These are phyloP conservation scores for Lecanicillium sp. DNA, from an alignment of 2,329 filamentous ascomycete species.

Conservation along the genomic window DNA sequence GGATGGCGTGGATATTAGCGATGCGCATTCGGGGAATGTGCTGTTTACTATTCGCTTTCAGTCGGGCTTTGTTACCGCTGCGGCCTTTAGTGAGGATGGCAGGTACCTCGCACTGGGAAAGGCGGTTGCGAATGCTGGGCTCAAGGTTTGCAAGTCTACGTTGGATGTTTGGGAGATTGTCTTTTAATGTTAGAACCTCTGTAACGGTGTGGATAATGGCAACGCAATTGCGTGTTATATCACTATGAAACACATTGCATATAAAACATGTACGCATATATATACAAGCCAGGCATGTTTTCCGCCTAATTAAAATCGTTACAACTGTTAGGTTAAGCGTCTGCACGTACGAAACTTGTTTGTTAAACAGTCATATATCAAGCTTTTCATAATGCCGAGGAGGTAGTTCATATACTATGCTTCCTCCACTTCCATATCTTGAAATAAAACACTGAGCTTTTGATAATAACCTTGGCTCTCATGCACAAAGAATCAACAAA, in stretches of 20 bases:
- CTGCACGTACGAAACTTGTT: no score
- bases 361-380: conserved; percentile 18
- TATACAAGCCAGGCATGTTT: no score
- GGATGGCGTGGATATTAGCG: conserved; percentile 25
- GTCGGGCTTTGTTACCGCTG: conserved; percentile 21
- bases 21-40: conserved; percentile 23
- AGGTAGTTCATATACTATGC: background rate
- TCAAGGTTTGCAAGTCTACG: conserved; percentile 16
- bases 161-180: conserved; percentile 20
- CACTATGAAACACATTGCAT: no score
- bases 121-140: conserved; percentile 15
- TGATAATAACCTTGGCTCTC: no score
- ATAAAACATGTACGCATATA: background rate
- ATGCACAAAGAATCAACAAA: no score
- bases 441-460: no score
- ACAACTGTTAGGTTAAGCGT: no score
- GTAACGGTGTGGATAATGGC: background rate
- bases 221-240: no score
- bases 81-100: conserved; percentile 22
- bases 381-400: background rate
- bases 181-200: conserved; percentile 11
- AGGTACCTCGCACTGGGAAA: conserved; percentile 22
- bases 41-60: conserved; percentile 22
- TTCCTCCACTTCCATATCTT: no score
- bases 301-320: no score